Base-by-base conservation (phyloP, 164 flowering plant genomes). In the Pachysandra terminalis region DNA sequence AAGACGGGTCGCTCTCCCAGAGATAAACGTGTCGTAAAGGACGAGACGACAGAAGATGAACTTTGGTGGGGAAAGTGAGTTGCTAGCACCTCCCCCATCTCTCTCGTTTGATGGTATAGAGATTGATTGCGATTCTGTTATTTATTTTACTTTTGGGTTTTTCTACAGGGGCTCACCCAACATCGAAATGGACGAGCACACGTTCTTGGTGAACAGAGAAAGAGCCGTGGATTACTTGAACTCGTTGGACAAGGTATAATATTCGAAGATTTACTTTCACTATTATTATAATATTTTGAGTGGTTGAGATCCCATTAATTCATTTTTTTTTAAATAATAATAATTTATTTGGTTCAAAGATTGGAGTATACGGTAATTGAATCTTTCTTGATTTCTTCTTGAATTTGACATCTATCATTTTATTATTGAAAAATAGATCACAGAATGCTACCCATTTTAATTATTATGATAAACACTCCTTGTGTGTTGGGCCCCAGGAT, bases 61-160 rank as follows among this genome's bases (percentile, higher is more conserved):
- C 97, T 95, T 69, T 95, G 99, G 99, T 95, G 99, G 99, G 99
- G 98, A 79, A 95, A 89, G 99, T 95, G 74, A 76, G 99, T 84
- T 58, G 22, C 12, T 28, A 35, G 15, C 55, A n/a, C n/a, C n/a
- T n/a, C 16, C 40, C 24, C 56, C 56, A 7, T 48, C 4, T 25
- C 5, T 17, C n/a, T 35, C 25, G 7, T 24, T 59, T 25, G 0
- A 26, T 19, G 7, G 7, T 32, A n/a, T n/a, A n/a, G 37, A 7
- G 37, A 32, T n/a, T n/a, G n/a, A 32, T 32, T 8, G 10, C 6
- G 12, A 16, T 19, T 22, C 4, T 19, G 26, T 0, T 25, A 0
- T n/a, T 37, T 3, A 14, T 9, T 10, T 26, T 17, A 32, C 17
- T 21, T 49, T 32, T 61, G 0, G 22, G 7, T 51, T 6, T 23